Evolutionary conservation across 768 basidiomycete genomes (phyloP), one percentile per base, ranked within the genome.

Genomic region (Pleurotus citrinopileatus): DNA sequence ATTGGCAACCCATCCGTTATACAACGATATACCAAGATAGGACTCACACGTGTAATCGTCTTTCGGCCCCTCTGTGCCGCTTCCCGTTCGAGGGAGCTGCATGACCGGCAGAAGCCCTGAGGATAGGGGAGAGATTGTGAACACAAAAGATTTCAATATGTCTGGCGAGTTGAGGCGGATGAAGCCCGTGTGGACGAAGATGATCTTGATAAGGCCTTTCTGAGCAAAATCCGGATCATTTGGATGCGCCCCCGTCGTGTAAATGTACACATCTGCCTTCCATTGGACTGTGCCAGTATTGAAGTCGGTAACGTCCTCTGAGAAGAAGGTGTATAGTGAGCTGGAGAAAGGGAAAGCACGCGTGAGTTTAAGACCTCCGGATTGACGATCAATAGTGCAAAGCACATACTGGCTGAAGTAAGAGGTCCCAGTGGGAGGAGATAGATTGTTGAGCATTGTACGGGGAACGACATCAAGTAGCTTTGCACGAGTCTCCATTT

Each of bases 261-360:
- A 50, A 15, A 25, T 50, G 17, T 50, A 50, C 3, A 50, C 29
- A 22, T 50, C 47, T 10, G 47, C 47, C 10, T 32, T 50, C 47
- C 47, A 50, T 4, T 27, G 32, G 1, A 50, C 29, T 8, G 15
- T 32, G 3, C 47, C 47, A 29, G 20, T 32, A 17, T 32, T 50
- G 12, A 15, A 10, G 32, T n/a, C n/a, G n/a, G n/a, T n/a, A n/a
- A n/a, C n/a, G n/a, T n/a, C n/a, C n/a, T n/a, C n/a, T n/a, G n/a
- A n/a, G n/a, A n/a, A n/a, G n/a, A n/a, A n/a, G n/a, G n/a, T n/a
- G n/a, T n/a, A n/a, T n/a, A n/a, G n/a, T n/a, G n/a, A n/a, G n/a
- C 38, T 40, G n/a, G 38, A 17, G 7, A 8, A n/a, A n/a, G n/a
- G n/a, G n/a, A n/a, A n/a, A n/a, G n/a, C n/a, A n/a, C n/a, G n/a